These are phyloP conservation scores for Fusarium camptoceras DNA, from an alignment of 2,329 filamentous ascomycete genomes.

Conservation along the genomic window DNA sequence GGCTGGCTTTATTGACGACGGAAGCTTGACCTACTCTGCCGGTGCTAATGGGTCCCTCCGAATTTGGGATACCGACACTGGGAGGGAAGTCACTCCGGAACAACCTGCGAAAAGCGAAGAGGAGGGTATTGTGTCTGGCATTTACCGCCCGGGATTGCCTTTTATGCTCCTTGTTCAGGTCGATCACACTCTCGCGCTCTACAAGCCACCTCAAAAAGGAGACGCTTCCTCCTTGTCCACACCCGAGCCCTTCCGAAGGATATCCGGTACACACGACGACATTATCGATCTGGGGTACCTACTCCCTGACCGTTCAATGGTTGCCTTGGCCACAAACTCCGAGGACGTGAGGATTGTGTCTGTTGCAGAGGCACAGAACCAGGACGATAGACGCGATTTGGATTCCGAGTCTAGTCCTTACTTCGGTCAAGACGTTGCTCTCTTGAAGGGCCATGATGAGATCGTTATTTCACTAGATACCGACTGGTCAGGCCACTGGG, in stretches of 20 bases:
- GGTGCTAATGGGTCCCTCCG: slow-evolving; percentile 86
- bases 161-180: slow-evolving; percentile 86
- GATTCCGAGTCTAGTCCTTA: slow-evolving; percentile 61
- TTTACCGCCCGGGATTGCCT: slow-evolving; percentile 73
- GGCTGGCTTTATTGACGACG: slow-evolving; percentile 80
- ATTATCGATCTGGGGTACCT: slow-evolving; percentile 95
- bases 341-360: slow-evolving; percentile 93
- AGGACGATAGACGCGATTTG: slow-evolving; percentile 39
- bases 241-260: slow-evolving; percentile 74
- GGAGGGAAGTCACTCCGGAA: slow-evolving; percentile 81
- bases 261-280: slow-evolving; percentile 97
- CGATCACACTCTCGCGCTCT: slow-evolving; percentile 87
- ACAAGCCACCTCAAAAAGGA: slow-evolving; percentile 62
- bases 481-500: slow-evolving; percentile 97
- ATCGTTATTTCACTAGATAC: slow-evolving; percentile 95
- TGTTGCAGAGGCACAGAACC: slow-evolving; percentile 59
- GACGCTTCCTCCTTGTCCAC: slow-evolving; percentile 51
- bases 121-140: slow-evolving; percentile 76
- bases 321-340: slow-evolving; percentile 94
- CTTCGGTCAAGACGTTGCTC: slow-evolving; percentile 89
- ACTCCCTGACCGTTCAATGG: slow-evolving; percentile 79
- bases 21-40: slow-evolving; percentile 81
- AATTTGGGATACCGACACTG: slow-evolving; percentile 83
- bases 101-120: slow-evolving; percentile 71
- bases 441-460: slow-evolving; percentile 91